These are phyloP conservation scores for Nigrospora sphaerica DNA, from an alignment of 2,329 filamentous ascomycete genomes.

Conservation along the genomic window DNA sequence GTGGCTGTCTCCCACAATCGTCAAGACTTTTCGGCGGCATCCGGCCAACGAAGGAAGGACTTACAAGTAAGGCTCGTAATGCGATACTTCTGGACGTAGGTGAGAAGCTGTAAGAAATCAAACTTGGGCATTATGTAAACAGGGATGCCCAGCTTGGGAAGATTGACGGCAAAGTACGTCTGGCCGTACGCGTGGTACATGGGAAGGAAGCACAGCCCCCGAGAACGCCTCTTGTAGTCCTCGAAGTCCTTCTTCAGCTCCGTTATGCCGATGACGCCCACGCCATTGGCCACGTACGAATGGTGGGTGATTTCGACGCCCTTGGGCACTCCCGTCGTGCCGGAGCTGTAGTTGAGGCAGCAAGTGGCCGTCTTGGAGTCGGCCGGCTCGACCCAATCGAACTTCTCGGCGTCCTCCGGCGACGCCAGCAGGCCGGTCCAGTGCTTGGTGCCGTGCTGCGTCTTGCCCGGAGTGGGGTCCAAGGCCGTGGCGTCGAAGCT, in stretches of 20 bases:
- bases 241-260: conserved; percentile 40
- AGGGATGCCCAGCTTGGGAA: conserved; percentile 48
- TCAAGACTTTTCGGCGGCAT: too few species aligned
- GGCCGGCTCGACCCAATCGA: conserved; percentile 54
- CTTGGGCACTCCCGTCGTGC: conserved; percentile 77
- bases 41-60: too few species aligned
- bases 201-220: conserved; percentile 62
- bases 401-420: conserved; percentile 39
- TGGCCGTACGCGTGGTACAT: conserved; percentile 73
- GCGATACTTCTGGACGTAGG: conserved; percentile 58
- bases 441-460: conserved; percentile 15
- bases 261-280: conserved; percentile 46
- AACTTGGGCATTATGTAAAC: conserved; percentile 76
- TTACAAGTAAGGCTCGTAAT: conserved; percentile 56
- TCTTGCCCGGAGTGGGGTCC: conserved; percentile 15
- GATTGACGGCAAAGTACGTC: conserved; percentile 58
- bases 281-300: conserved; percentile 67
- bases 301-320: conserved; percentile 76
- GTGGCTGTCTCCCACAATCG: too few species aligned
- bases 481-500: conserved; percentile 53
- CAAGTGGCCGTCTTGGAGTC: conserved; percentile 47
- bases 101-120: conserved; percentile 66
- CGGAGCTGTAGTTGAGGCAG: conserved; percentile 72
- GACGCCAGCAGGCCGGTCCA: conserved; percentile 20
- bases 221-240: conserved; percentile 26